A percentile compares a stretch with the other conserved stretches of the same genome.
Evolutionary conservation across 352 stramenopile species (phyloP).

Genomic region (Globisporangium radiosum): DNA sequence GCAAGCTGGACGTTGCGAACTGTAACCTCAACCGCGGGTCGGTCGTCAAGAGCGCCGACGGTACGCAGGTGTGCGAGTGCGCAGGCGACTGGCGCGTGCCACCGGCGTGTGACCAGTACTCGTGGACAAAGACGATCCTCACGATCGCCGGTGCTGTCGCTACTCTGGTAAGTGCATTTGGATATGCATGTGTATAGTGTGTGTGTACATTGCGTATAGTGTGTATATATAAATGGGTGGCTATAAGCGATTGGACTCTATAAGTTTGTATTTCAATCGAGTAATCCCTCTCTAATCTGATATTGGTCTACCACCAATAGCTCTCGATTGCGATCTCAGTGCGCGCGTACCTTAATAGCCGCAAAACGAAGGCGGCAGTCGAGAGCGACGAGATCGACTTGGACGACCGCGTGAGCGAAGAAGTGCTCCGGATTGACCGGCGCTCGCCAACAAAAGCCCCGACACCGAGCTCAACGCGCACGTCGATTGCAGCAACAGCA

Average conservation of each 20-base stretch:
- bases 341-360: conserved; percentile 32
- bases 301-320: too few relatives aligned
- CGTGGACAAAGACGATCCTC: conserved; percentile 50
- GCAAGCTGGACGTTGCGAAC: conserved; percentile 23
- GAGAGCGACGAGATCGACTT: conserved; percentile 6
- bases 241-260: background rate
- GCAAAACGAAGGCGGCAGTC: conserved; percentile 16
- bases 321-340: conserved; percentile 54
- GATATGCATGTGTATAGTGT: conserved; percentile 1
- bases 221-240: too few relatives aligned
- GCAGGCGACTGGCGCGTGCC: conserved; percentile 56
- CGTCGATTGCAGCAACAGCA: background rate
- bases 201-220: background rate
- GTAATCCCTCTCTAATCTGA: too few relatives aligned
- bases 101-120: conserved; percentile 39
- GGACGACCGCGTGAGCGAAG: conserved; percentile 11
- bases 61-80: conserved; percentile 36
- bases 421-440: conserved; percentile 10
- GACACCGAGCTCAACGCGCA: conserved; percentile 5
- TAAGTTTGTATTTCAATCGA: background rate
- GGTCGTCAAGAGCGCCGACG: conserved; percentile 29
- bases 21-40: conserved; percentile 54
- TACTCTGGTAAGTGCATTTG: conserved; percentile 22
- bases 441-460: conserved; percentile 7
- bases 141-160: conserved; percentile 53